phyloP scores from a whole-genome alignment of 371 early-diverging fungal species.

The Mortierella sp. region DNA sequence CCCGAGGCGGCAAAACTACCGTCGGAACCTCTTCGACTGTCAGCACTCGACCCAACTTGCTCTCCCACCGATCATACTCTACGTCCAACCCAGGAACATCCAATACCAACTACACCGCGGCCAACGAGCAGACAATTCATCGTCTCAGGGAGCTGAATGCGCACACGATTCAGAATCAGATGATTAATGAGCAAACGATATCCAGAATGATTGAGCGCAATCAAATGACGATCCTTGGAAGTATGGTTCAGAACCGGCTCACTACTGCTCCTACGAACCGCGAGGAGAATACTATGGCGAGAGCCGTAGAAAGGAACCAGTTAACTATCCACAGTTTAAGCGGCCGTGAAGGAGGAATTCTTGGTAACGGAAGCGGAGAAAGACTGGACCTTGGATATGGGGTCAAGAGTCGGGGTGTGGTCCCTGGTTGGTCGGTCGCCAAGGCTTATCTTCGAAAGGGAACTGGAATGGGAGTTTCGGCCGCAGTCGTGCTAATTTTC shows the following conservation, averaged over 20 bases:
- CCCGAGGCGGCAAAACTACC: slow-evolving; percentile 2
- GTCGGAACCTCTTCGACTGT: slow-evolving; percentile 12
- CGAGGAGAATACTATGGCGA: slow-evolving; percentile 63
- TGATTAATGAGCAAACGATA: slow-evolving; percentile 72
- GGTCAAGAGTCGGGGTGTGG: slow-evolving; percentile 41
- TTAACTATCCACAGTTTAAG: slow-evolving; percentile 74
- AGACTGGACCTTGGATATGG: slow-evolving; percentile 47
- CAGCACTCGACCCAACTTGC: slow-evolving; percentile 32
- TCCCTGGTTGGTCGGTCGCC: slow-evolving; percentile 57
- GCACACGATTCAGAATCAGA: slow-evolving; percentile 56
- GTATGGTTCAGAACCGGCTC: slow-evolving; percentile 51
- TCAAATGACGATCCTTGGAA: slow-evolving; percentile 65
- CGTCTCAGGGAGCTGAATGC: slow-evolving; percentile 56
- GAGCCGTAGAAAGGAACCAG: slow-evolving; percentile 74
- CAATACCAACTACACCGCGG: slow-evolving; percentile 24
- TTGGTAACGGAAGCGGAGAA: slow-evolving; percentile 31
- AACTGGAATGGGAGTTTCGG: slow-evolving; percentile 34
- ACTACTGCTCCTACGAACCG: slow-evolving; percentile 55
- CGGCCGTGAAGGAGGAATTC: slow-evolving; percentile 43
- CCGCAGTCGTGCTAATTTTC: slow-evolving; percentile 31
- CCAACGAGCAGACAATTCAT: slow-evolving; percentile 56
- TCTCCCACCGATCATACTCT: slow-evolving; percentile 37
- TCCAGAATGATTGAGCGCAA: slow-evolving; percentile 74
- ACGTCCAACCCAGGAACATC: slow-evolving; percentile 22
- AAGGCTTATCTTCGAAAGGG: slow-evolving; percentile 50